Evolutionary conservation across 371 early-diverging fungal species (phyloP).

Genomic region (Sporodiniella umbellata): DNA sequence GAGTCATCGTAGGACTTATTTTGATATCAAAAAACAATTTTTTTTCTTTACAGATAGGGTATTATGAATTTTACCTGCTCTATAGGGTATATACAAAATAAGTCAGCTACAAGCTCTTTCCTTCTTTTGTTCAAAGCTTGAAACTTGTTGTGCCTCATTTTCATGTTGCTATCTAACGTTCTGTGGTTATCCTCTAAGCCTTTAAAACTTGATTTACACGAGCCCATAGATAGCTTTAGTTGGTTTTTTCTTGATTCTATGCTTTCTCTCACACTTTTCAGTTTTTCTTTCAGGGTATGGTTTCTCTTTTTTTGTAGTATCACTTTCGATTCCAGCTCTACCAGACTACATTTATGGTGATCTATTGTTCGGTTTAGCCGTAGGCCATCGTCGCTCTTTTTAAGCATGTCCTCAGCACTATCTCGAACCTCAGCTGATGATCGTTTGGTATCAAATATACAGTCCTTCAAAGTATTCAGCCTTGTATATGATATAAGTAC

Average conservation of each 20-base stretch:
- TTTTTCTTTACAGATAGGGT: not conserved
- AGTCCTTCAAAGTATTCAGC: slow-evolving; percentile 52
- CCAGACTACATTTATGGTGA: slow-evolving; percentile 6
- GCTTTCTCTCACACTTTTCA: slow-evolving; percentile 1
- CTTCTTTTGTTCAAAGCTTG: slow-evolving; percentile 43
- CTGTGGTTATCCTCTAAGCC: slow-evolving; percentile 44
- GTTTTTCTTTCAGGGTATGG: not conserved
- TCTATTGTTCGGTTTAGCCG: slow-evolving; percentile 35
- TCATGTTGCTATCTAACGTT: slow-evolving; percentile 42
- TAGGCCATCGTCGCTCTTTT: slow-evolving; percentile 36
- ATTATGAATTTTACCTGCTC: slow-evolving; percentile 42
- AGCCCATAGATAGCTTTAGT: slow-evolving; percentile 19
- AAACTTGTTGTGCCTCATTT: slow-evolving; percentile 41
- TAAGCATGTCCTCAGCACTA: slow-evolving; percentile 39
- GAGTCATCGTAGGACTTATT: slow-evolving; percentile 49
- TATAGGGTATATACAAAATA: slow-evolving; percentile 66
- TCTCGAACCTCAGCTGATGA: slow-evolving; percentile 48
- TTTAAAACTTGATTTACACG: slow-evolving; percentile 30
- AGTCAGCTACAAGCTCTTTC: slow-evolving; percentile 56
- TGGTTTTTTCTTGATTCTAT: slow-evolving; percentile 10
- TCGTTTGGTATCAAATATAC: slow-evolving; percentile 54
- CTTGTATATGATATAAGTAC: slow-evolving; percentile 3
- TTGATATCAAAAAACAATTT: slow-evolving; percentile 35
- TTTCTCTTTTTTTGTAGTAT: slow-evolving; percentile 17
- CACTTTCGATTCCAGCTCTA: slow-evolving; percentile 12